Evolutionary conservation across 2,329 filamentous ascomycete species (phyloP).

Genomic region (Hypoxylon sp.): DNA sequence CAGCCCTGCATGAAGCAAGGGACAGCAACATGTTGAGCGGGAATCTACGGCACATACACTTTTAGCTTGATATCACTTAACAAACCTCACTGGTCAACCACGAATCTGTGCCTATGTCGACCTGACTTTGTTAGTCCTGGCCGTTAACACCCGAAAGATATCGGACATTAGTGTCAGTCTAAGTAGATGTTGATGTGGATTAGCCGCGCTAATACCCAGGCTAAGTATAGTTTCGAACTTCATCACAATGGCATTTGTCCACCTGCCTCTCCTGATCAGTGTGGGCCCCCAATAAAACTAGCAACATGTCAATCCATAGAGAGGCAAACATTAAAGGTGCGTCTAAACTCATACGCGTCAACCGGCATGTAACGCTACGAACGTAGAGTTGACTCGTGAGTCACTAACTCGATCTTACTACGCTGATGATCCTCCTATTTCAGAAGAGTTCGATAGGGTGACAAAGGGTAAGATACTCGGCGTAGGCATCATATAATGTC

Average conservation of each 20-base stretch:
- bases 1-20: constrained; percentile 41
- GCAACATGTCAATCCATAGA: not conserved
- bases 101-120: not conserved
- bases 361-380: constrained; percentile 19
- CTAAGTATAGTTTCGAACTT: constrained; percentile 11
- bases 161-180: constrained; percentile 19
- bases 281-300: constrained; percentile 10
- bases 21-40: constrained; percentile 26
- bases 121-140: constrained; percentile 7
- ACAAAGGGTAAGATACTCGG: constrained; percentile 14
- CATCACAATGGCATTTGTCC: constrained; percentile 9
- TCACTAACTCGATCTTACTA: constrained; percentile 16
- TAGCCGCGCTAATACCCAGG: constrained; percentile 2
- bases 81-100: constrained; percentile 11
- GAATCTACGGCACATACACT: constrained; percentile 36
- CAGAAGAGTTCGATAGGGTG: constrained; percentile 10
- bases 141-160: constrained; percentile 18
- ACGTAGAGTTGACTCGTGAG: constrained; percentile 16
- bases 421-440: constrained; percentile 23
- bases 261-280: constrained; percentile 18
- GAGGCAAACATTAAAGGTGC: constrained; percentile 9
- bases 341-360: constrained; percentile 10
- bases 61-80: constrained; percentile 22
- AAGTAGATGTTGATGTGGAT: constrained; percentile 3
- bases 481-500: constrained; percentile 16